Base-by-base conservation (phyloP, 2,329 filamentous ascomycete species). In the Fusarium denticulatum region DNA sequence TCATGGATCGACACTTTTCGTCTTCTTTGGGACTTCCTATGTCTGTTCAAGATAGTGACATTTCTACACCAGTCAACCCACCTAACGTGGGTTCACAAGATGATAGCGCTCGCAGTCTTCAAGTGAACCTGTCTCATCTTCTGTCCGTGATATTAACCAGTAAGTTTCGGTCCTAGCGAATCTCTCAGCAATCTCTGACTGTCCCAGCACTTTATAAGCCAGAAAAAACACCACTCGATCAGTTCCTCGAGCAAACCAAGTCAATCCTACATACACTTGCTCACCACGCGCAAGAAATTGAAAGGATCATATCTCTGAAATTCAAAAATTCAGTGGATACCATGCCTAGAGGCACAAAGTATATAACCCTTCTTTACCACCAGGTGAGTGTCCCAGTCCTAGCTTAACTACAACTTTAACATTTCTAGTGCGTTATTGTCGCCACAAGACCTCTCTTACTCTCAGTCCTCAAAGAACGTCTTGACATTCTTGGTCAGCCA, bases 1-100 rank as follows among this genome's bases (percentile, higher is more conserved):
- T 82, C 24, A 81, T 83, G 76, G 83, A 84, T 32, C 77, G 80
- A 0, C 81, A 84, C 28, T 81, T 84, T 40, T 84, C 81, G 1
- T 81, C 80, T 1, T 84, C 82, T 1, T 14, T 84, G 1, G 82
- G 83, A 3, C 60, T 83, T 10, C 83, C 82, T 1, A 82, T 83
- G 78, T 79, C 78, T 2, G 80, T 79, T 1, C 79, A 80, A n/a
- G 82, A 85, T 45, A 76, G 75, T 56, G 82, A 84, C n/a, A 83
- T 84, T 22, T 81, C 79, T 15, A 81, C 81, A 1, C 67, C 78
- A 18, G 71, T 82, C 5, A 77, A 79, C 30, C 74, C 78, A 7
- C 77, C 79, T 2, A 78, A 73, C 3, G 64, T 72, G 0, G 72
- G 72, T 10, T 78, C 80, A 0, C 80, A 77, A 46, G 69, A 74